Conservation (phyloP, 305 asterid genomes). For the Fraxinus nigra region DNA sequence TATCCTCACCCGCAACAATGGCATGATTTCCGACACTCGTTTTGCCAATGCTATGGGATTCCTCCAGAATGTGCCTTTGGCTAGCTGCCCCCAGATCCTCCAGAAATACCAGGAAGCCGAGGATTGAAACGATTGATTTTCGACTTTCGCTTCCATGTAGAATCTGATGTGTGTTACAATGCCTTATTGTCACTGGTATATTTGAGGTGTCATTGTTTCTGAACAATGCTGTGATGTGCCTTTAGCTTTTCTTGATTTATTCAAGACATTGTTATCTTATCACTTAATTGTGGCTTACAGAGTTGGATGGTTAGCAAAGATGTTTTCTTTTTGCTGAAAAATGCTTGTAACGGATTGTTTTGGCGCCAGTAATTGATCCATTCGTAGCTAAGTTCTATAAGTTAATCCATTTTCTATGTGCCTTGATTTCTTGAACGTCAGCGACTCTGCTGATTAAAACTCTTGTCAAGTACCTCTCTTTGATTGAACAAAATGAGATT, state of each 20-base stretch:
- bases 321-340: conserved; percentile 1
- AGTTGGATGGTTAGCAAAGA: conserved; percentile 13
- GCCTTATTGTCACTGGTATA: not conserved
- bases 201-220: not conserved
- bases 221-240: not conserved
- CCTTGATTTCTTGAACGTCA: no score
- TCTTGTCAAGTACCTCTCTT: no score
- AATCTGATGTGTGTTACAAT: not conserved
- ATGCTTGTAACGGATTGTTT: not conserved
- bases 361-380: not conserved
- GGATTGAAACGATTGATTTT: conserved; percentile 14
- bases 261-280: not conserved
- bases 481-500: no score
- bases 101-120: conserved; percentile 49
- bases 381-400: no score
- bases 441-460: no score
- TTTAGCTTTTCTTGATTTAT: not conserved
- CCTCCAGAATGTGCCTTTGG: conserved; percentile 42
- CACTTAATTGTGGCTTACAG: conserved; percentile 16
- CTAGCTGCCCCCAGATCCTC: conserved; percentile 59
- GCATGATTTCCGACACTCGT: conserved; percentile 54
- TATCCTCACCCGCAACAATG: conserved; percentile 65
- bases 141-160: not conserved
- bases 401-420: no score
- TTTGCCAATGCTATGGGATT: conserved; percentile 67